Evolutionary conservation across 371 early-diverging fungal species (phyloP).

Genomic region (Thermomucor indicae-seudaticae): DNA sequence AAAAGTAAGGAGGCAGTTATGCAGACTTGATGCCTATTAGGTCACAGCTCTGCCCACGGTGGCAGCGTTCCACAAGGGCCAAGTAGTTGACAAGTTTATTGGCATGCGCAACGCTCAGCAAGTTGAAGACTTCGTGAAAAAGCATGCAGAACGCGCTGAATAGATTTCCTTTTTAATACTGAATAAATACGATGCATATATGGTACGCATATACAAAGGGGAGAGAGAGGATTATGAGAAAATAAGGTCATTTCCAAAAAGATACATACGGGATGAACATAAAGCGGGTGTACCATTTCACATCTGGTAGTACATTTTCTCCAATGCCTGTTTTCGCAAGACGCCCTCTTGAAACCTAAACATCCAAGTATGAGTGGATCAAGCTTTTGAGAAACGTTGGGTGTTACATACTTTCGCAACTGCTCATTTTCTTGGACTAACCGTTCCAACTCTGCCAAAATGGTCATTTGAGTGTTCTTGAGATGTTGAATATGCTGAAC

Average conservation of each 20-base stretch:
- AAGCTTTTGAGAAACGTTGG: neutral
- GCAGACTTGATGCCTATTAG: slow-evolving; percentile 18
- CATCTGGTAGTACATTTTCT: slow-evolving; percentile 16
- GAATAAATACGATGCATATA: slow-evolving; percentile 1
- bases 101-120: slow-evolving; percentile 50
- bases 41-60: slow-evolving; percentile 77
- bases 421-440: slow-evolving; percentile 43
- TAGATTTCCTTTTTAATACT: neutral
- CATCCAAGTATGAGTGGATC: neutral
- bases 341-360: slow-evolving; percentile 22
- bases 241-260: neutral
- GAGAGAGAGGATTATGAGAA: neutral
- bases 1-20: no score
- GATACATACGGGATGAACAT: neutral
- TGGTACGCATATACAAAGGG: slow-evolving; percentile 10
- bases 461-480: slow-evolving; percentile 37
- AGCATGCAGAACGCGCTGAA: slow-evolving; percentile 24
- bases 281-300: neutral
- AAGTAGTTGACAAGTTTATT: slow-evolving; percentile 61
- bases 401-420: slow-evolving; percentile 33
- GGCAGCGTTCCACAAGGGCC: slow-evolving; percentile 60
- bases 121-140: slow-evolving; percentile 58
- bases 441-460: slow-evolving; percentile 39
- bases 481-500: slow-evolving; percentile 48
- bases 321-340: slow-evolving; percentile 19